These are phyloP conservation scores for Xylaria arbuscula DNA, from an alignment of 2,329 filamentous ascomycete genomes.

Conservation along the genomic window DNA sequence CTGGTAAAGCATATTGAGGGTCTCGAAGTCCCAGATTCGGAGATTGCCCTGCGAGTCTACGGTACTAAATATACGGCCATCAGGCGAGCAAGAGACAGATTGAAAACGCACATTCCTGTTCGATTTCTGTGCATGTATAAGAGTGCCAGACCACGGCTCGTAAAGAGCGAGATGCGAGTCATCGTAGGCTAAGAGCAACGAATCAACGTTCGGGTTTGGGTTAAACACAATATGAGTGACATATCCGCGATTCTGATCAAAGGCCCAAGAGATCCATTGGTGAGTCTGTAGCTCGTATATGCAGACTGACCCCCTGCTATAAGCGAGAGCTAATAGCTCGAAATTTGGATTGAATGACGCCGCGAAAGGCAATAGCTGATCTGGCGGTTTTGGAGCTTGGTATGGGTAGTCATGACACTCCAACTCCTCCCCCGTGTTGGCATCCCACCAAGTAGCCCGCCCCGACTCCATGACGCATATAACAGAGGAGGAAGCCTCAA, in stretches of 20 bases:
- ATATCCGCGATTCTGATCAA: background rate
- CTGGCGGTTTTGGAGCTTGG: background rate
- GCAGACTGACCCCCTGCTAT: background rate
- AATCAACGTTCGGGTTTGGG: conserved; percentile 11
- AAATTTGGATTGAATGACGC: conserved; percentile 2
- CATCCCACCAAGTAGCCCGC: background rate
- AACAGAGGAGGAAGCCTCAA: background rate
- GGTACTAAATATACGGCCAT: conserved; percentile 2
- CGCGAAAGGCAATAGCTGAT: background rate
- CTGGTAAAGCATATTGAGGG: conserved; percentile 1
- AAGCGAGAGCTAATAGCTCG: conserved; percentile 1
- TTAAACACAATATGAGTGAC: conserved; percentile 12
- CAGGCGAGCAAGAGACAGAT: conserved; percentile 3
- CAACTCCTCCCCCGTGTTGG: conserved; percentile 4
- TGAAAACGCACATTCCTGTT: background rate
- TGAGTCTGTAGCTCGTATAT: conserved; percentile 14
- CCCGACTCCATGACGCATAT: conserved; percentile 4
- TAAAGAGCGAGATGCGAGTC: conserved; percentile 5
- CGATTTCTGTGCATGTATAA: conserved; percentile 1
- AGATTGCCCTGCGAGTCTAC: conserved; percentile 2
- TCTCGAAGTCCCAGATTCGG: conserved; percentile 11
- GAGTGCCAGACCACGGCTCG: conserved; percentile 13
- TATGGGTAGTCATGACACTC: background rate
- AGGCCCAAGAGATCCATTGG: conserved; percentile 3
- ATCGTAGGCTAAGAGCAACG: conserved; percentile 13